Base-by-base conservation (phyloP, 2,329 filamentous ascomycete species). In the Fusarium begoniae region DNA sequence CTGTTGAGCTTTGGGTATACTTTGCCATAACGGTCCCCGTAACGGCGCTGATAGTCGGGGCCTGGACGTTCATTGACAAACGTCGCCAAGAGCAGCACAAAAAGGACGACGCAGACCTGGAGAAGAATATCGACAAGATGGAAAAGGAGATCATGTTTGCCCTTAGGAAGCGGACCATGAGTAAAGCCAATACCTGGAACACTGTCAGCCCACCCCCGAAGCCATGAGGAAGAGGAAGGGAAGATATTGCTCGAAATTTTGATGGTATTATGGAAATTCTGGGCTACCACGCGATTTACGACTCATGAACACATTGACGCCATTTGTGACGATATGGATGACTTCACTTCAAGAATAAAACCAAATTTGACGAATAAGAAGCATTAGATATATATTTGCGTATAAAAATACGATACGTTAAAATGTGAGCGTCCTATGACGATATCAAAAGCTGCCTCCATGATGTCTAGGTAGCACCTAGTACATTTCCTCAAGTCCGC, bases 11-110 rank as follows among this genome's bases (percentile, higher is more conserved):
- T 32, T 92, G 90, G 90, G 85, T 92, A 60, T 92, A 91, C 82
- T 91, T 91, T 73, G 88, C 83, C 69, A 85, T 91, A 61, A 90
- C 89, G 6, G 80, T 91, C 17, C 90, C 90, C 7, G 74, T 91
- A 59, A 92, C 90, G 1, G 77, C 86, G 5, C 35, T 84, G 56
- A 88, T 91, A 70, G 87, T 92, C 30, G 81, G 82, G 6, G 78
- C 83, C n/a, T 91, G 90, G 89, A 83, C 87, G 75, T 83, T 83
- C 71, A 87, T 88, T 77, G 88, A 90, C 76, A 82, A 79, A 45
- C 82, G 83, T 30, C 86, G 88, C 56, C 86, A 89, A 80, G 81
- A 79, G 63, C 80, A 82, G 73, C 88, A 88, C 74, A 82, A 80
- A 18, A 73, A 75, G 56, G 88, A 90, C 75, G 88, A 90, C 70